These are phyloP conservation scores for Coniochaeta hoffmannii DNA, from an alignment of 2,329 filamentous ascomycete species.

Conservation along the genomic window DNA sequence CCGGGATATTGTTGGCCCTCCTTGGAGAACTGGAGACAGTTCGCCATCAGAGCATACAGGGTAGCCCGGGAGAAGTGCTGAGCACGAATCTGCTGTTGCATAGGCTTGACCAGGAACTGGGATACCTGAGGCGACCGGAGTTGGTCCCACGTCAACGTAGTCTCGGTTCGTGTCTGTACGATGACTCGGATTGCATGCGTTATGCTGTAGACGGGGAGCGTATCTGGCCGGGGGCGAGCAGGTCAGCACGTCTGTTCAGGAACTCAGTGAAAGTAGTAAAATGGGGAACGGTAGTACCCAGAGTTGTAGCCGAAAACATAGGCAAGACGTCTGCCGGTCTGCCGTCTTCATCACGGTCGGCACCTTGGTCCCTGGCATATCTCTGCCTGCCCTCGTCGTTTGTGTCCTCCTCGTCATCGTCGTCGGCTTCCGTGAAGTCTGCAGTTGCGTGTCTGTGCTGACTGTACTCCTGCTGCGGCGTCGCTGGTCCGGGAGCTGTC, in stretches of 20 bases:
- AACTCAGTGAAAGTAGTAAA: too few species aligned
- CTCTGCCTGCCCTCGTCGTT: constrained; percentile 26
- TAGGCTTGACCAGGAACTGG: constrained; percentile 91
- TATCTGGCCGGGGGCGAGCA: constrained; percentile 53
- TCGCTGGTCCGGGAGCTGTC: constrained; percentile 15
- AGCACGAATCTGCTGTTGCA: constrained; percentile 79
- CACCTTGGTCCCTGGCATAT: constrained; percentile 18
- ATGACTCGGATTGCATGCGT: constrained; percentile 85
- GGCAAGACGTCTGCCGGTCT: constrained; percentile 45
- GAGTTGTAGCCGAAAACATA: constrained; percentile 71
- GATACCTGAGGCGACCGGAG: constrained; percentile 92
- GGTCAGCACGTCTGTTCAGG: constrained; percentile 15
- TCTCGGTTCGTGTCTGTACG: constrained; percentile 80
- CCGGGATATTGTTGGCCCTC: constrained; percentile 76
- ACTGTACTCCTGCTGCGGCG: constrained; percentile 22
- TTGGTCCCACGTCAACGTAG: constrained; percentile 89
- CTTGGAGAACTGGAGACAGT: constrained; percentile 87
- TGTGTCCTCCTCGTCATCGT: constrained; percentile 34
- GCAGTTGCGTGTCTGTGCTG: constrained; percentile 48
- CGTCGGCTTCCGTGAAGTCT: constrained; percentile 58
- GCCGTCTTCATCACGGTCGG: constrained; percentile 26
- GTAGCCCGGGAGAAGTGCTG: constrained; percentile 82
- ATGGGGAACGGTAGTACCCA: constrained; percentile 44
- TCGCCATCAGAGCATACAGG: constrained; percentile 84
- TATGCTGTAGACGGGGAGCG: constrained; percentile 80